Evolutionary conservation across 2,329 filamentous ascomycete genomes (phyloP), one percentile per base, ranked within the genome.

Genomic region (Tolypocladium album): DNA sequence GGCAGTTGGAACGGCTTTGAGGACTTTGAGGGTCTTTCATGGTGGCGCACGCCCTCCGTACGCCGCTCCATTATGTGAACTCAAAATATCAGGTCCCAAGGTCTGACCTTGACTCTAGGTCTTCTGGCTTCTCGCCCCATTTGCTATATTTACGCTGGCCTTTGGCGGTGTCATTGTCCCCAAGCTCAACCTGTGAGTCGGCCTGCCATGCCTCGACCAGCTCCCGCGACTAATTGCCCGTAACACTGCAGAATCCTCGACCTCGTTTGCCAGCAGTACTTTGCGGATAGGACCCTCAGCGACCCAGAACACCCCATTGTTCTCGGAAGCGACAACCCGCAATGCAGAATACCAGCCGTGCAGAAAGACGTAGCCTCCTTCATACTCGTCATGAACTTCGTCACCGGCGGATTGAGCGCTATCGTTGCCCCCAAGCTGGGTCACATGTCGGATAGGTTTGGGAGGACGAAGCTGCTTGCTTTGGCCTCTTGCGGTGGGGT

Each of bases 141-240:
- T 92, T 73, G 80, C 89, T 60, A 74, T 96, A 53, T 93, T 91
- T 70, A 90, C 91, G 0, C 78, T 95, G 59, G 92, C 92, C 0
- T 93, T 94, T 72, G 94, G 93, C 39, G 91, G 90, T 60, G 83
- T 90, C 8, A 79, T 94, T 9, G 90, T 97, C 11, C 92, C 93
- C 12, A 94, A 89, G 71, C 80, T 96, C 63, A 96, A 96, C 69
- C 76, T 97, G 74, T 85, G 74, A 72, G 81, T 67, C 57, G 42
- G 31, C 11, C 31, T 22, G 27, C 20, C 20, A 15, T 36, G 31
- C 17, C 31, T 36, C 20, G 1, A 36, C 6, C 13, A 20, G 50
- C 50, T 36, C 50, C 27, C 27, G 27, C 5, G 9, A 38, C 27
- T 50, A 55, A 56, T 34, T n/a, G 57, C 24, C 55, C 55, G 61